phyloP scores from a whole-genome alignment of 148 eudicot species.

The Silene uniflora region DNA sequence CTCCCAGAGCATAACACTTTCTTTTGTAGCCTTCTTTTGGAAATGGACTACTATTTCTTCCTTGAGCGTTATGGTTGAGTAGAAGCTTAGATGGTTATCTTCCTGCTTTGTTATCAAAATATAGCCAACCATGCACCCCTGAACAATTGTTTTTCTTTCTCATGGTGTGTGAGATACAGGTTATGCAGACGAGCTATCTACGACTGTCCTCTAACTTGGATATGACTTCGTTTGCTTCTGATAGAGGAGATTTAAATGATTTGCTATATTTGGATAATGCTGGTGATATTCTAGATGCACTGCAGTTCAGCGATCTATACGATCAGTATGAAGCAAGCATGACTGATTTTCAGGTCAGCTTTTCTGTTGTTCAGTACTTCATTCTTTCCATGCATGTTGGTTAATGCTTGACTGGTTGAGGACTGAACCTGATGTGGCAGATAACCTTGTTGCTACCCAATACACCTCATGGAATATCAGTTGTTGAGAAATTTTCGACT shows the following conservation, averaged over 20 bases:
- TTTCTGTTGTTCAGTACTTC: constrained; percentile 3
- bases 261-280: constrained; percentile 16
- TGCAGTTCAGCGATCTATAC: constrained; percentile 54
- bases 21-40: neutral
- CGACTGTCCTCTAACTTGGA: constrained; percentile 38
- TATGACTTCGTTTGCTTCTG: constrained; percentile 28
- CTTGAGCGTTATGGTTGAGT: too few species aligned
- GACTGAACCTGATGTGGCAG: constrained; percentile 41
- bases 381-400: neutral
- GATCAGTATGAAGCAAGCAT: constrained; percentile 55
- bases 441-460: constrained; percentile 35
- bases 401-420: neutral
- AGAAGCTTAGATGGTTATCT: too few species aligned
- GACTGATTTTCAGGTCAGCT: constrained; percentile 58
- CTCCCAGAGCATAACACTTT: neutral
- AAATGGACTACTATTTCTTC: neutral
- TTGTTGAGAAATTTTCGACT: constrained; percentile 58
- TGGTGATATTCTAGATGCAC: constrained; percentile 23
- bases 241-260: constrained; percentile 25
- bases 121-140: neutral
- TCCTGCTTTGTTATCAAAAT: too few species aligned
- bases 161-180: constrained; percentile 37
- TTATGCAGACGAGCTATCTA: constrained; percentile 46
- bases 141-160: neutral
- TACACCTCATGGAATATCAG: constrained; percentile 35